phyloP scores from a whole-genome alignment of 495 filamentous ascomycete species.

The Hamigera avellanea region DNA sequence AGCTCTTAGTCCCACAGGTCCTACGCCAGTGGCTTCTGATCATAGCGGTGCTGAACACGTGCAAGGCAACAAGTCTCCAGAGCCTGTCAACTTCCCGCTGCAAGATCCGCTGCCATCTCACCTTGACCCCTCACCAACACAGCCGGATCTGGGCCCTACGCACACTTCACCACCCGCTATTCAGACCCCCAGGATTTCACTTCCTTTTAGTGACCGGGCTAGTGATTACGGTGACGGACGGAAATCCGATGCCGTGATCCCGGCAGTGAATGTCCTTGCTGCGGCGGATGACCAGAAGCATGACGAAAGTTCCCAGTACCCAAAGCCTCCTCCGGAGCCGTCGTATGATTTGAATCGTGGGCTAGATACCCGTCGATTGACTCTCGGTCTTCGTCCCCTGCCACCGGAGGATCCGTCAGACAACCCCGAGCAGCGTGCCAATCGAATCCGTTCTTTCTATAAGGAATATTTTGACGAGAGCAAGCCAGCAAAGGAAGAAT shows the following conservation, averaged over 20 bases:
- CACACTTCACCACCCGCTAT: constrained; percentile 13
- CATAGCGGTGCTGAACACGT: constrained; percentile 21
- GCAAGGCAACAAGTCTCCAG: constrained; percentile 5
- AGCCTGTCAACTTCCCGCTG: constrained; percentile 18
- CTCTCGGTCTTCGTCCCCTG: constrained; percentile 84
- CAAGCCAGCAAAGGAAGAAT: constrained; percentile 45
- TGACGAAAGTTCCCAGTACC: constrained; percentile 3
- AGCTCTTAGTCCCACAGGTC: constrained; percentile 10
- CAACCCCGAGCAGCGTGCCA: constrained; percentile 87
- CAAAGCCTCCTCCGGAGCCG: constrained; percentile 9
- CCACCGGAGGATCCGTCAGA: constrained; percentile 78
- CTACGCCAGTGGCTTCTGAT: constrained; percentile 5
- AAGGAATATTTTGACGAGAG: constrained; percentile 97
- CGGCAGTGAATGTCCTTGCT: constrained; percentile 19
- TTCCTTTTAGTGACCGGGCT: constrained; percentile 36
- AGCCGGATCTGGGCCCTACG: constrained; percentile 1
- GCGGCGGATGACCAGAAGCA: constrained; percentile 13
- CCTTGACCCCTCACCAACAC: not conserved
- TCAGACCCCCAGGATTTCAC: constrained; percentile 28
- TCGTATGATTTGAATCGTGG: constrained; percentile 31
- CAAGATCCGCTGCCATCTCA: constrained; percentile 9
- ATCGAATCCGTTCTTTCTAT: constrained; percentile 96
- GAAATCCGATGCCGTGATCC: constrained; percentile 35
- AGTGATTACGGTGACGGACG: constrained; percentile 54
- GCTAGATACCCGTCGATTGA: constrained; percentile 61